Evolutionary conservation across 192 early-diverging fungal genomes (phyloP).

Genomic region (Backusella australiensis): DNA sequence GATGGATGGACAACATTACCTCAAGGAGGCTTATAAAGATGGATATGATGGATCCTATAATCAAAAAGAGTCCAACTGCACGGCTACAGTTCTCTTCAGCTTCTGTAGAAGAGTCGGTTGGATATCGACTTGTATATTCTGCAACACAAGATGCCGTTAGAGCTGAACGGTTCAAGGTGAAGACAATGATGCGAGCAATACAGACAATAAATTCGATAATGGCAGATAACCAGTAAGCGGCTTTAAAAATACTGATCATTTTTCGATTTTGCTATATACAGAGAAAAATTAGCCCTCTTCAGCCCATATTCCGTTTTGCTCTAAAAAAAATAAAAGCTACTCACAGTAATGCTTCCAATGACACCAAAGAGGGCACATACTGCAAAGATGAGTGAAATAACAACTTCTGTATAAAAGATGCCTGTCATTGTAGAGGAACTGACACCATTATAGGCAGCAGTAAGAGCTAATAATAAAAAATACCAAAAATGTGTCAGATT

Average conservation of each 20-base stretch:
- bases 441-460: not conserved
- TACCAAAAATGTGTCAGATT: not conserved
- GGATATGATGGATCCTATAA: constrained; percentile 2
- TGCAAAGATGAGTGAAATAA: constrained; percentile 17
- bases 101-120: not conserved
- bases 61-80: constrained; percentile 6
- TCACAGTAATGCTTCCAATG: constrained; percentile 29
- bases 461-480: not conserved
- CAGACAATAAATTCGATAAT: constrained; percentile 21
- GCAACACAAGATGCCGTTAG: not conserved
- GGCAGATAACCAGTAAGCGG: constrained; percentile 26
- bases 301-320: not conserved
- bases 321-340: not conserved
- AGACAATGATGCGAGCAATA: constrained; percentile 16
- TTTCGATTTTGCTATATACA: constrained; percentile 30
- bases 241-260: constrained; percentile 21
- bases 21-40: constrained; percentile 25
- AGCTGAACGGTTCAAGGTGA: not conserved
- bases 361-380: constrained; percentile 29
- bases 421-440: not conserved
- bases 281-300: not conserved
- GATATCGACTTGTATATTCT: not conserved
- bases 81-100: not conserved
- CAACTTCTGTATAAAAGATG: constrained; percentile 19
- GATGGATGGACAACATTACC: constrained; percentile 10